Conservation (phyloP, 2,329 filamentous ascomycete genomes). For the Pseudogymnoascus sp. region DNA sequence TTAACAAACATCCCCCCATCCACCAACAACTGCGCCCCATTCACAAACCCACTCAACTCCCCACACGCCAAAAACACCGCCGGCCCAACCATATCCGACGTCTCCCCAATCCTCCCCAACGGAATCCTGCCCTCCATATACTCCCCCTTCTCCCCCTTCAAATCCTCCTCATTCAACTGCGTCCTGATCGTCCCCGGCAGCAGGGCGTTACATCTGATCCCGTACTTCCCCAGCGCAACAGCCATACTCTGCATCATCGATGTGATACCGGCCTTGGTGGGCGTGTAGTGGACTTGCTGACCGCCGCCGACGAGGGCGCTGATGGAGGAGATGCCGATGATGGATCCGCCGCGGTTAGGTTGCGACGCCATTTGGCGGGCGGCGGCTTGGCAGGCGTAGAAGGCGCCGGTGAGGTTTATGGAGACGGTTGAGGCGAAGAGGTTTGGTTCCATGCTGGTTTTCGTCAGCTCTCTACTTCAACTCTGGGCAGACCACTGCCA, state of each 20-base stretch:
- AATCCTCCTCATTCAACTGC: constrained; percentile 75
- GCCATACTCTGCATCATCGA: constrained; percentile 79
- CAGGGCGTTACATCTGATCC: constrained; percentile 75
- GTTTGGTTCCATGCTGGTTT: constrained; percentile 51
- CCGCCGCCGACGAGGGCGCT: constrained; percentile 71
- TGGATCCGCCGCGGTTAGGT: constrained; percentile 58
- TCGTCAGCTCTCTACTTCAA: not conserved
- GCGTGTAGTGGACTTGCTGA: constrained; percentile 76
- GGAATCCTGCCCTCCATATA: constrained; percentile 82
- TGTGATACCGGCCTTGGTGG: constrained; percentile 75
- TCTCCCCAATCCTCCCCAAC: constrained; percentile 62
- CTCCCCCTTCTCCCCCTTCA: constrained; percentile 61
- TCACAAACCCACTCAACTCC: constrained; percentile 72
- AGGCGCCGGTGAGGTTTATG: constrained; percentile 82
- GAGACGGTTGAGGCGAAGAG: constrained; percentile 64
- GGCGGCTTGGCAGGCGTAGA: constrained; percentile 78
- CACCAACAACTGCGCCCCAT: constrained; percentile 73
- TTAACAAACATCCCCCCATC: constrained; percentile 89
- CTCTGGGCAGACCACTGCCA: too few relatives aligned
- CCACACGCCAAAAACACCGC: constrained; percentile 79
- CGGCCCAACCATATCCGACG: constrained; percentile 71
- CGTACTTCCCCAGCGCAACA: constrained; percentile 66
- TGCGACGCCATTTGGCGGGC: constrained; percentile 71
- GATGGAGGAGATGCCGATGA: constrained; percentile 70
- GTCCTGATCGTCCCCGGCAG: constrained; percentile 77